Evolutionary conservation across 371 early-diverging fungal species (phyloP).

Genomic region (Apophysomyces sp.): DNA sequence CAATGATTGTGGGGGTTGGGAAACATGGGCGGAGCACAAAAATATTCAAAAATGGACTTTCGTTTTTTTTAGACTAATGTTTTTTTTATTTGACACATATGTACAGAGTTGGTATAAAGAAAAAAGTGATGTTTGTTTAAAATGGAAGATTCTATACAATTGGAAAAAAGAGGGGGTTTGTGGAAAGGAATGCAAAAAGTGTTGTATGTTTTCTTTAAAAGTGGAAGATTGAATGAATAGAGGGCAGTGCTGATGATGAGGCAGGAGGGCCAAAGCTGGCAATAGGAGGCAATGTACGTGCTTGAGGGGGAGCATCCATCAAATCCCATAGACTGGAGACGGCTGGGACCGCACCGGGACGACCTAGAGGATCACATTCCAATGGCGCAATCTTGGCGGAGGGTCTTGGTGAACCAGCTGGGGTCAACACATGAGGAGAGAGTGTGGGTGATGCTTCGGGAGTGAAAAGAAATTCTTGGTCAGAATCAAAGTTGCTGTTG

Average conservation of each 20-base stretch:
- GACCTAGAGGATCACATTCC: slow-evolving; percentile 13
- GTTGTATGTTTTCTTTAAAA: slow-evolving; percentile 17
- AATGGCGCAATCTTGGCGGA: slow-evolving; percentile 24
- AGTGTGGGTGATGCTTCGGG: slow-evolving; percentile 43
- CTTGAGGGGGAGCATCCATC: slow-evolving; percentile 46
- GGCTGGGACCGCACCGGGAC: neutral
- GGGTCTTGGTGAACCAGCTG: slow-evolving; percentile 22
- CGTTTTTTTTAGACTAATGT: neutral
- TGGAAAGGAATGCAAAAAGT: neutral
- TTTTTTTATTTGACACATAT: neutral
- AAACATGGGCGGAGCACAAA: neutral
- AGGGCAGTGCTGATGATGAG: slow-evolving; percentile 16
- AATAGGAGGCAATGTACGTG: slow-evolving; percentile 51
- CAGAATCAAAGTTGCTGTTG: slow-evolving; percentile 34
- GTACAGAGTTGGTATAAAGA: neutral
- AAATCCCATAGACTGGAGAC: slow-evolving; percentile 31
- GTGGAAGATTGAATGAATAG: slow-evolving; percentile 33
- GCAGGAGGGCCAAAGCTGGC: neutral
- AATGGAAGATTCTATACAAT: neutral
- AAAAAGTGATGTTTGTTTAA: neutral
- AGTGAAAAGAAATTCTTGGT: slow-evolving; percentile 37
- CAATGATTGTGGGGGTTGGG: too few species aligned
- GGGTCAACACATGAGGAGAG: slow-evolving; percentile 22
- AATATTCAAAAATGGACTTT: neutral
- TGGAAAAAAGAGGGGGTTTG: neutral